phyloP scores from a whole-genome alignment of 164 flowering plant genomes.

The Sextonia rubra region DNA sequence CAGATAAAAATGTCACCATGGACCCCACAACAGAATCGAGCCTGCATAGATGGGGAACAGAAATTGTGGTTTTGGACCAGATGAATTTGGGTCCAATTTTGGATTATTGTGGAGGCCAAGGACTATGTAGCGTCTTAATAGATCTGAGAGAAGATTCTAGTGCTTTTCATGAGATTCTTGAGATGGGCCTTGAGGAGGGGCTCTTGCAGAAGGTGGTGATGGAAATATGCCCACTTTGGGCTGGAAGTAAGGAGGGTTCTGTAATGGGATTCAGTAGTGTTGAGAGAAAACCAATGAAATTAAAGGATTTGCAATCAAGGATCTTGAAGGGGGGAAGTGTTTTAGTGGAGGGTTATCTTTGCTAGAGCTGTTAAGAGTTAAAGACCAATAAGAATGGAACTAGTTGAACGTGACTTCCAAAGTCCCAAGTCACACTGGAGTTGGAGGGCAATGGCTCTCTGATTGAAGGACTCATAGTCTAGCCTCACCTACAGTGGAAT shows the following conservation, averaged over 20 bases:
- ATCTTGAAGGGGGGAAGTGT: conserved; percentile 30
- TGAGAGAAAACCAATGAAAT: conserved; percentile 12
- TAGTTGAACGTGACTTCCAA: background rate
- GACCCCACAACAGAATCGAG: conserved; percentile 19
- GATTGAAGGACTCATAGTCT: no score
- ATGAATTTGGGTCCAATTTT: conserved; percentile 43
- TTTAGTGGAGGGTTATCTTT: conserved; percentile 64
- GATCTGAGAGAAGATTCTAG: conserved; percentile 46
- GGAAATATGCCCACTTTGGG: conserved; percentile 66
- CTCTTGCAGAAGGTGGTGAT: conserved; percentile 61
- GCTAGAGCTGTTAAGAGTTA: conserved; percentile 6
- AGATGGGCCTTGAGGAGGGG: conserved; percentile 44
- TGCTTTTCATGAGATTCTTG: conserved; percentile 42
- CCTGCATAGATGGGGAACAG: conserved; percentile 37
- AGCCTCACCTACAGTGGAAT: no score
- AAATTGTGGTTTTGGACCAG: conserved; percentile 49
- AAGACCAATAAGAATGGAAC: background rate
- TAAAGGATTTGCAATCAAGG: conserved; percentile 34
- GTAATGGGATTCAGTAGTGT: conserved; percentile 12
- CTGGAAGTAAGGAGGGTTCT: conserved; percentile 13
- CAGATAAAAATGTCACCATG: conserved; percentile 32
- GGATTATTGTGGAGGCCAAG: conserved; percentile 50
- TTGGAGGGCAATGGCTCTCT: background rate
- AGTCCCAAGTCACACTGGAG: background rate
- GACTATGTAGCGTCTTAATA: conserved; percentile 62